Percentiles rank a stretch among this genome's conserved stretches.
Evolutionary conservation across 176 grass and related monocot genomes (phyloP).

Genomic region (Leersia perrieri): DNA sequence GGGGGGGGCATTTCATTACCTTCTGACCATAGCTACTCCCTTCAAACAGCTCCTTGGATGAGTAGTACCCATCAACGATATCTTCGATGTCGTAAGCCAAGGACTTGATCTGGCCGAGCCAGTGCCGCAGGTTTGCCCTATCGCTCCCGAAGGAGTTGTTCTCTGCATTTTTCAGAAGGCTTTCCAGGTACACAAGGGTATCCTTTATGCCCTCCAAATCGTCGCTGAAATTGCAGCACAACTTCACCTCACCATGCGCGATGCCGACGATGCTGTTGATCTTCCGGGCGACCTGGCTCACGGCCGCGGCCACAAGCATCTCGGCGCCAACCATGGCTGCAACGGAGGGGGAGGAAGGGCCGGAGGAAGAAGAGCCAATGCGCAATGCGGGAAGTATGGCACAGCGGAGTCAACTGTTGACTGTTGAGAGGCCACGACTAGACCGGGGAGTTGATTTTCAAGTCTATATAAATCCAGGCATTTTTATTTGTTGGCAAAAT

Average conservation of each 20-base stretch:
- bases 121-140: constrained; percentile 32
- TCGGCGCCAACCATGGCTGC: constrained; percentile 33
- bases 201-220: constrained; percentile 37
- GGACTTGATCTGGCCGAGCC: constrained; percentile 45
- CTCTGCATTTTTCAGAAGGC: constrained; percentile 37
- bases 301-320: constrained; percentile 42
- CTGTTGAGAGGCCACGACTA: too few relatives aligned
- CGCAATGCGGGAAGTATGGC: too few relatives aligned
- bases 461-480: too few relatives aligned
- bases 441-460: too few relatives aligned
- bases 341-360: neutral
- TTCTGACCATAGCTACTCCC: constrained; percentile 25
- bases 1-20: neutral
- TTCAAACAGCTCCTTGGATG: constrained; percentile 34
- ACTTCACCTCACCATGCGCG: constrained; percentile 31
- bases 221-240: constrained; percentile 46
- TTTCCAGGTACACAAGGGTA: constrained; percentile 34
- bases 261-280: constrained; percentile 21
- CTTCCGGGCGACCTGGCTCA: constrained; percentile 46
- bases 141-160: constrained; percentile 44
- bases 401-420: too few relatives aligned
- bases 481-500: too few relatives aligned
- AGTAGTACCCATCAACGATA: constrained; percentile 40
- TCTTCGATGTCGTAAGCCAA: constrained; percentile 50
- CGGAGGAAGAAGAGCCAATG: too few relatives aligned